These are phyloP conservation scores for Pulveroboletus ravenelii DNA, from an alignment of 768 basidiomycete species.

Conservation along the genomic window DNA sequence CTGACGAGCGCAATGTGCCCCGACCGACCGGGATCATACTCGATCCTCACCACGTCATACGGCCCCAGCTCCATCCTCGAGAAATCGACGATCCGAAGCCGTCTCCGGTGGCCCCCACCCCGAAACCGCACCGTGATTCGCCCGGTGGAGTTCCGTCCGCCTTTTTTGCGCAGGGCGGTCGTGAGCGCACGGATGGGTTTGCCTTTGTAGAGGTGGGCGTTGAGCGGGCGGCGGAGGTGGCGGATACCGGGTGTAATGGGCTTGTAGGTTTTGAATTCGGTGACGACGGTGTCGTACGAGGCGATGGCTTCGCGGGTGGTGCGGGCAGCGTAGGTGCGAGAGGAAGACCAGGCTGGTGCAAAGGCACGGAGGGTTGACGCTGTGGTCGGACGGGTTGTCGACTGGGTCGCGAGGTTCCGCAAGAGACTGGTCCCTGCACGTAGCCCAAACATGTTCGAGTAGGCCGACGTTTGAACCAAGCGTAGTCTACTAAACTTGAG, in stretches of 20 bases:
- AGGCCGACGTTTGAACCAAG: background rate
- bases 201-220: constrained; percentile 79
- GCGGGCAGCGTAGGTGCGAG: constrained; percentile 34
- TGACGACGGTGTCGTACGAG: constrained; percentile 38
- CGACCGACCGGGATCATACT: constrained; percentile 92
- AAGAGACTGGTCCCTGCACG: constrained; percentile 12
- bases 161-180: constrained; percentile 71
- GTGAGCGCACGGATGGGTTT: constrained; percentile 83
- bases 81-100: constrained; percentile 87
- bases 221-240: constrained; percentile 78
- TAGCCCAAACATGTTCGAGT: constrained; percentile 5
- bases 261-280: constrained; percentile 84
- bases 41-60: constrained; percentile 89
- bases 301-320: constrained; percentile 29
- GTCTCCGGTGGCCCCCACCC: constrained; percentile 87
- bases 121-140: constrained; percentile 82
- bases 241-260: constrained; percentile 84
- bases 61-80: constrained; percentile 69
- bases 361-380: constrained; percentile 5
- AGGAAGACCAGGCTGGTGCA: constrained; percentile 7
- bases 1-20: constrained; percentile 91
- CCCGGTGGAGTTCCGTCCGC: constrained; percentile 82
- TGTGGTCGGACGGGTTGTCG: background rate
- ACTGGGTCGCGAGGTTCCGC: constrained; percentile 9
- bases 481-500: no score